These are phyloP conservation scores for Cyclotella sp. DNA, from an alignment of 108 stramenopile genomes.

Conservation along the genomic window DNA sequence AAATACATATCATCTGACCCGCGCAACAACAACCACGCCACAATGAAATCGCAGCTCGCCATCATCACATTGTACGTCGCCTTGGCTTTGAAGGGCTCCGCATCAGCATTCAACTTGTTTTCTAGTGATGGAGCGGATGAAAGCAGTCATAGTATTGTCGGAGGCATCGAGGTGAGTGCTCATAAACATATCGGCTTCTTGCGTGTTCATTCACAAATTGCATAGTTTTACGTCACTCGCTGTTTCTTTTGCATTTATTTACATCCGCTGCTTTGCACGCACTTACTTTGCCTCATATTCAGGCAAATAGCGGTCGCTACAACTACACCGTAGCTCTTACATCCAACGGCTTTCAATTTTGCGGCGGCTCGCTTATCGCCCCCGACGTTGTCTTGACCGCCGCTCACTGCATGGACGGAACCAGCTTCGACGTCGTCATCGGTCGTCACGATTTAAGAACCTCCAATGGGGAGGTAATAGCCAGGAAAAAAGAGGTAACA, in stretches of 20 bases:
- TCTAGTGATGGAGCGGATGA: not conserved
- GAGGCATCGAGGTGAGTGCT: not conserved
- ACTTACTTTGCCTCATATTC: too few relatives aligned
- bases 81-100: not conserved
- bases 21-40: too few relatives aligned
- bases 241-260: too few relatives aligned
- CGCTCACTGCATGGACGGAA: slow-evolving; percentile 21
- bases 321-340: not conserved
- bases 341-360: not conserved
- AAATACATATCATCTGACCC: too few relatives aligned
- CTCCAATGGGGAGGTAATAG: not conserved
- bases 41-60: not conserved
- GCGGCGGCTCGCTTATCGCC: slow-evolving; percentile 22
- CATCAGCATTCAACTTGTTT: slow-evolving; percentile 1
- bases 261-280: not conserved
- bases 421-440: not conserved
- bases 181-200: not conserved
- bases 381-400: slow-evolving; percentile 22
- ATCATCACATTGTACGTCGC: not conserved
- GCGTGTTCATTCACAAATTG: not conserved
- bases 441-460: slow-evolving; percentile 3
- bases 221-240: too few relatives aligned
- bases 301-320: not conserved
- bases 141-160: not conserved
- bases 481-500: not conserved